These are phyloP conservation scores for Poronia punctata DNA, from an alignment of 495 filamentous ascomycete genomes.

Conservation along the genomic window DNA sequence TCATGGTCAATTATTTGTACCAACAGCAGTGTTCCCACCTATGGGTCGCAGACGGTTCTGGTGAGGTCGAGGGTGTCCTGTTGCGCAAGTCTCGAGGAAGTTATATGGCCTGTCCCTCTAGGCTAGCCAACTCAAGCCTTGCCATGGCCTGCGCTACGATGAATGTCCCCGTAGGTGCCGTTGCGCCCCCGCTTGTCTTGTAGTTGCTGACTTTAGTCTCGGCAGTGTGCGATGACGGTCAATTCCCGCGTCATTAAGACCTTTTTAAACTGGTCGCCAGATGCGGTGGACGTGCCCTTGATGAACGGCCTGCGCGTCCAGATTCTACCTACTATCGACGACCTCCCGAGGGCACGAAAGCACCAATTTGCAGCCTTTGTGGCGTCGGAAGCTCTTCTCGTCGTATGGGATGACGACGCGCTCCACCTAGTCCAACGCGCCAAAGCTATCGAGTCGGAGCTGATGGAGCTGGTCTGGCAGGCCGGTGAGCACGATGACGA, in stretches of 20 bases:
- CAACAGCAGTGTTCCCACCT: conserved; percentile 66
- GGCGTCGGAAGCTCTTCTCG: conserved; percentile 55
- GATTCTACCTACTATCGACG: conserved; percentile 61
- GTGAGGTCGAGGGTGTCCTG: conserved; percentile 63
- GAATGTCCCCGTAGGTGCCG: conserved; percentile 56
- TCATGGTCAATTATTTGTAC: conserved; percentile 77
- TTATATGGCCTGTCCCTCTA: conserved; percentile 64
- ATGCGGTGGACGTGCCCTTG: conserved; percentile 65
- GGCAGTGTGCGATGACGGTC: conserved; percentile 72
- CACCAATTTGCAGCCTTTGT: conserved; percentile 74
- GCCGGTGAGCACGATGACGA: conserved; percentile 41
- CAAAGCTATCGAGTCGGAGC: conserved; percentile 60
- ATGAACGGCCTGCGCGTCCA: conserved; percentile 68
- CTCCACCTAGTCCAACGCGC: conserved; percentile 59
- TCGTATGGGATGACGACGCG: conserved; percentile 75
- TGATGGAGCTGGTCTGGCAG: conserved; percentile 70
- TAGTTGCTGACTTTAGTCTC: not conserved
- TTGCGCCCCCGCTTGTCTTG: not conserved
- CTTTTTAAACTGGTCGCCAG: conserved; percentile 63
- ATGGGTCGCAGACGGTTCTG: conserved; percentile 62
- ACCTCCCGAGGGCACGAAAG: conserved; percentile 59
- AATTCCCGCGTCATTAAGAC: conserved; percentile 70
- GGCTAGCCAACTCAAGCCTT: conserved; percentile 50
- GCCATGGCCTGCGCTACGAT: conserved; percentile 57
- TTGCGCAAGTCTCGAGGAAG: conserved; percentile 56